These are phyloP conservation scores for Tulasnella sp. DNA, from an alignment of 768 basidiomycete species.

Conservation along the genomic window DNA sequence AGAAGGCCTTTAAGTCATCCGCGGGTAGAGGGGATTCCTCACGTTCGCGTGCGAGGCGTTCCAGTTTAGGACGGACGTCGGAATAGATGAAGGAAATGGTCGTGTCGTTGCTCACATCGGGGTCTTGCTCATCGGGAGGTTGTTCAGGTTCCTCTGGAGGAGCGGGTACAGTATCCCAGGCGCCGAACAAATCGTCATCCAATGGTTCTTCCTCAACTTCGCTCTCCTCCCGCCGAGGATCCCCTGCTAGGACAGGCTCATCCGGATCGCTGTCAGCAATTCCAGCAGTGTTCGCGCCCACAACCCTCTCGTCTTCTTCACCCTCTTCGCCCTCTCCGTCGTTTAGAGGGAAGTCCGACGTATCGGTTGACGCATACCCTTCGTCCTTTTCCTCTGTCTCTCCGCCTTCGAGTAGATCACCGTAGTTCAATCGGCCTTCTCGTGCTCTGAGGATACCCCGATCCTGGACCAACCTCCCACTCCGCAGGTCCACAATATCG, in stretches of 20 bases:
- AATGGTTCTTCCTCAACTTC: background rate
- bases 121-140: background rate
- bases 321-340: background rate
- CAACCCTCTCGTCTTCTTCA: constrained; percentile 1
- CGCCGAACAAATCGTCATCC: constrained; percentile 1
- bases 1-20: constrained; percentile 11
- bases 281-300: background rate
- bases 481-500: constrained; percentile 17
- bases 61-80: constrained; percentile 8
- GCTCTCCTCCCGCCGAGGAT: background rate
- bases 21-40: constrained; percentile 10
- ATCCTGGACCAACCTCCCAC: constrained; percentile 16
- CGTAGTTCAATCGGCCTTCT: background rate
- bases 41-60: constrained; percentile 1
- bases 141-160: background rate
- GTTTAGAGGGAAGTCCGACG: background rate
- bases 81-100: constrained; percentile 7
- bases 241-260: background rate
- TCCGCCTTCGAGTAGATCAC: background rate
- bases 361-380: background rate
- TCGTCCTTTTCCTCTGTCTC: constrained; percentile 5
- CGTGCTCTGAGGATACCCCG: constrained; percentile 7
- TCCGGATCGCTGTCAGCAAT: background rate
- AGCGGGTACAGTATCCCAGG: constrained; percentile 6
- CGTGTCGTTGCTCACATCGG: background rate